These are phyloP conservation scores for Saccharomyces uvarum DNA, from an alignment of 1,139 yeast genomes.

Conservation along the genomic window DNA sequence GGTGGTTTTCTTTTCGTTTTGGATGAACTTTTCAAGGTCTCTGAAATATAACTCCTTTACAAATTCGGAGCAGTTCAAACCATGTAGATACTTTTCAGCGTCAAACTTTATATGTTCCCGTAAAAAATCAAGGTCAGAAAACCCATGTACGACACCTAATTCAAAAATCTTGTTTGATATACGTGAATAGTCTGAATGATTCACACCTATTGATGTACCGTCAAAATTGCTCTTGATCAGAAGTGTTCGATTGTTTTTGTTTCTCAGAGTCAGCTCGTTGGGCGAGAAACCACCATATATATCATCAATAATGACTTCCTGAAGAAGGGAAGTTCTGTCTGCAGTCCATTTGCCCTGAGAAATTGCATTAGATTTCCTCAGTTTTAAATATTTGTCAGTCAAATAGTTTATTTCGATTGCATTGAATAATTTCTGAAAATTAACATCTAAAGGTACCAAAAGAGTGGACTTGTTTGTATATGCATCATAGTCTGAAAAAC, in stretches of 20 bases:
- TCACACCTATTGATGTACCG: constrained; percentile 32
- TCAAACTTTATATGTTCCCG: constrained; percentile 41
- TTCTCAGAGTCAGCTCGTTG: constrained; percentile 7
- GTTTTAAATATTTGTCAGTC: constrained; percentile 22
- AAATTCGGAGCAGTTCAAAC: constrained; percentile 58
- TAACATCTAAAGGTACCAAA: constrained; percentile 41
- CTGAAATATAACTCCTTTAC: constrained; percentile 66
- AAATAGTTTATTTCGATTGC: constrained; percentile 45
- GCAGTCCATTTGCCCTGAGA: constrained; percentile 33
- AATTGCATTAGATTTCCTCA: constrained; percentile 8
- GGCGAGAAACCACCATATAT: constrained; percentile 23
- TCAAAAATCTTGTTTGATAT: constrained; percentile 42
- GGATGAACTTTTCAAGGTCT: constrained; percentile 49
- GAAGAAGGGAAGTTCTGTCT: constrained; percentile 17
- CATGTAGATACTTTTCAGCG: constrained; percentile 67
- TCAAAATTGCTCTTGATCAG: constrained; percentile 24
- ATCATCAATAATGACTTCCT: constrained; percentile 16
- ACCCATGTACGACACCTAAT: constrained; percentile 59
- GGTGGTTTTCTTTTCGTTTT: constrained; percentile 55
- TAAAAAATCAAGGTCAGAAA: constrained; percentile 37
- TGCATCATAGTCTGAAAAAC: constrained; percentile 4
- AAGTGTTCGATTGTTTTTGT: constrained; percentile 26
- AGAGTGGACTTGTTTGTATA: constrained; percentile 26
- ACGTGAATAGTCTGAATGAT: constrained; percentile 28
- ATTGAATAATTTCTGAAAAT: constrained; percentile 33